Conservation (phyloP, 2,329 filamentous ascomycete species). For the Alternaria brassicae region DNA sequence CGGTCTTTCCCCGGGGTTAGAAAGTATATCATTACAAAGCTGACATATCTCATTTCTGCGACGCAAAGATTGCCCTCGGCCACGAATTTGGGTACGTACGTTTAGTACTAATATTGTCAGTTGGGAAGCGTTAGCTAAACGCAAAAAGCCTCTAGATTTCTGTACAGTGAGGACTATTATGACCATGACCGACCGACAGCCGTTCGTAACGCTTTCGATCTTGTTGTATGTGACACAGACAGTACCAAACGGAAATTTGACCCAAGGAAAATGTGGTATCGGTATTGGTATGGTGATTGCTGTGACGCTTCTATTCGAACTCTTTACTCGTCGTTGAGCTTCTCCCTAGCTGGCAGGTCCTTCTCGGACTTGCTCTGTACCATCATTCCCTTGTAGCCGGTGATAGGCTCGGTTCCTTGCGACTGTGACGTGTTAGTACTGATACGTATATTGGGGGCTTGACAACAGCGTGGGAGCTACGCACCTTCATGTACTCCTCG, state of each 20-base stretch:
- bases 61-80: not conserved
- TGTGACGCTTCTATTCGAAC: constrained; percentile 26
- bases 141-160: constrained; percentile 47
- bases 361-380: constrained; percentile 50
- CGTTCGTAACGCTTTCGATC: constrained; percentile 34
- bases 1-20: not conserved
- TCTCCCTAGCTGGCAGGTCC: constrained; percentile 32
- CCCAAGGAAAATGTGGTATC: constrained; percentile 47
- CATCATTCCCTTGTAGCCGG: constrained; percentile 51
- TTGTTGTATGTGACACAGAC: constrained; percentile 44
- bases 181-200: constrained; percentile 40
- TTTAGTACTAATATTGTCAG: not conserved
- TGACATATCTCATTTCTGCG: not conserved
- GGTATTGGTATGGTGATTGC: constrained; percentile 41
- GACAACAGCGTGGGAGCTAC: constrained; percentile 41
- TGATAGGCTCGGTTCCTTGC: constrained; percentile 50
- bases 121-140: constrained; percentile 24
- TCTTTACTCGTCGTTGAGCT: constrained; percentile 46
- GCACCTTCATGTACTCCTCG: constrained; percentile 92
- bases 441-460: not conserved
- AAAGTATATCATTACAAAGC: not conserved
- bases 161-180: constrained; percentile 51
- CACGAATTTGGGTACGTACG: not conserved
- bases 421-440: constrained; percentile 35
- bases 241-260: constrained; percentile 47